Evolutionary conservation across 352 stramenopile species (phyloP), one percentile per base, ranked within the genome.

Genomic region (Halophytophthora batemanensis): DNA sequence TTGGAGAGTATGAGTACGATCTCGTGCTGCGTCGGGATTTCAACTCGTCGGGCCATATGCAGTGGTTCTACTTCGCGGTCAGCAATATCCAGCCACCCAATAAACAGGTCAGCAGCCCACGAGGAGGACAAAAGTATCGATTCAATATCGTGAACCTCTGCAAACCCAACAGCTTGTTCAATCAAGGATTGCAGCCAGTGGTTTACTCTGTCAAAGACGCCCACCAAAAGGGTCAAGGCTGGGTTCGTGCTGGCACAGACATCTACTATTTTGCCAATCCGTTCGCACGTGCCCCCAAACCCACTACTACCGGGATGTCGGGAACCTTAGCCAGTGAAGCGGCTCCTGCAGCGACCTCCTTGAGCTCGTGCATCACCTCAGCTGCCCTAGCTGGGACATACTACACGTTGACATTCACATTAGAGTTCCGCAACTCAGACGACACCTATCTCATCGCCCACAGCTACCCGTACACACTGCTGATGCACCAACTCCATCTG

Each of bases 31-130:
- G 88, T 3, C 59, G 72, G 0, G 93, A 98, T 61, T 52, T 95
- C 22, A 84, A 97, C 59, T 96, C 84, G 12, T 64, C 45, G 0
- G 75, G 84, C 0, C 76, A 96, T 46, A 95, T 76, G 59, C 87
- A 98, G 65, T 98, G 93, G 93, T 98, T 98, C 49, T 98, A 98
- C 55, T 98, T 98, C 60, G 75, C 74, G 2, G 64, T 98, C n/a
- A 82, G 71, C 42, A 96, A 96, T 47, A 66, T 82, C 7, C 51
- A 68, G 2, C n/a, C 39, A 2, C 31, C 47, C 21, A 40, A 31
- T 6, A 17, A 17, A 11, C 8, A n/a, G 10, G 23, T 6, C 8
- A 14, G 17, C 17, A 57, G 38, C 43, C 45, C 39, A 10, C 46
- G 51, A 10, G 41, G 39, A 38, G 53, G 53, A 2, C 60, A 68